Evolutionary conservation across 2,329 filamentous ascomycete genomes (phyloP).

Genomic region (Colletotrichum godetiae): DNA sequence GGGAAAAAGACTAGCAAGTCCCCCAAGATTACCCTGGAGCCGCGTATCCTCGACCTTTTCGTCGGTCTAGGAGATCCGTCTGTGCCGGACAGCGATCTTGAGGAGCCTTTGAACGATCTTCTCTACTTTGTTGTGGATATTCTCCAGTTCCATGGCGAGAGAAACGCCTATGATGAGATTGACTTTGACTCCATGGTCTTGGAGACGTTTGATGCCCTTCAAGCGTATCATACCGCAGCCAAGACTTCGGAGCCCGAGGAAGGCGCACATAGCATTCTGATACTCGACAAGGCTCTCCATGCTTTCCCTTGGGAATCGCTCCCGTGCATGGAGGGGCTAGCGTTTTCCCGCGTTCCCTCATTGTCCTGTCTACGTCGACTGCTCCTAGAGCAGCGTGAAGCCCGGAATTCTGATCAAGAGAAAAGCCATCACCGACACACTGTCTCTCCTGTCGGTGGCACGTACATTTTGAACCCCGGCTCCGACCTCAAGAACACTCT

Average conservation of each 20-base stretch:
- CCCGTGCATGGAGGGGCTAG: conserved; percentile 81
- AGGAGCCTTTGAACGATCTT: conserved; percentile 90
- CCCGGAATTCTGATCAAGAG: conserved; percentile 30
- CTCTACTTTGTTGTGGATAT: conserved; percentile 98
- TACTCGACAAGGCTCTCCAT: conserved; percentile 92
- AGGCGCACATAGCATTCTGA: conserved; percentile 80
- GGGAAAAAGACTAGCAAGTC: conserved; percentile 62
- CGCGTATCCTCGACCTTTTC: conserved; percentile 84
- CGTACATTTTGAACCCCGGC: conserved; percentile 90
- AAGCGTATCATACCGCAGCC: conserved; percentile 75
- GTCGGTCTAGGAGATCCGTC: conserved; percentile 83
- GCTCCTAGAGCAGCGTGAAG: conserved; percentile 64
- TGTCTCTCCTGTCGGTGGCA: conserved; percentile 66
- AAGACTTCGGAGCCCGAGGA: conserved; percentile 54
- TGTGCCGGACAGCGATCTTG: conserved; percentile 76
- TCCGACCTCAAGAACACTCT: conserved; percentile 87
- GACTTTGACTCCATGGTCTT: conserved; percentile 94
- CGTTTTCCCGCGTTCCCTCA: conserved; percentile 90
- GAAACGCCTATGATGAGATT: conserved; percentile 97
- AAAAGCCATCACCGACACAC: conserved; percentile 54
- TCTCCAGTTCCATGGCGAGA: conserved; percentile 94
- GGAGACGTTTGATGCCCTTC: conserved; percentile 86
- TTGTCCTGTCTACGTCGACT: conserved; percentile 84
- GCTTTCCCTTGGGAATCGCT: conserved; percentile 96
- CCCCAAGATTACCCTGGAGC: conserved; percentile 61